Conservation (phyloP, 139 green algal species). For the Picochlorum sp. region DNA sequence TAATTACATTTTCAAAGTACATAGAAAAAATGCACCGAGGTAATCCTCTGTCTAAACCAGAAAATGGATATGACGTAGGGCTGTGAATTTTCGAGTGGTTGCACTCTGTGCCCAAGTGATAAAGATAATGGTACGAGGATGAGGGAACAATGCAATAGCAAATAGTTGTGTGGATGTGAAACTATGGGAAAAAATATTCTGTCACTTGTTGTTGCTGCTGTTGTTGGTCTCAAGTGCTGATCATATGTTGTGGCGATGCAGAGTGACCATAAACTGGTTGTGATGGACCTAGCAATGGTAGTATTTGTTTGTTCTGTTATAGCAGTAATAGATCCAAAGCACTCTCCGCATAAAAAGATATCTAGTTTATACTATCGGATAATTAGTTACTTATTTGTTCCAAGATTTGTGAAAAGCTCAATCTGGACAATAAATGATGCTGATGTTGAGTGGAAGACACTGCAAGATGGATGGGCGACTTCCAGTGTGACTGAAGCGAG, state of each 20-base stretch:
- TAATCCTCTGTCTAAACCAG: too few species aligned
- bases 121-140: too few species aligned
- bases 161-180: too few species aligned
- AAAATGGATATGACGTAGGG: too few species aligned
- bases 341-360: neutral
- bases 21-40: too few species aligned
- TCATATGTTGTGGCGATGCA: neutral
- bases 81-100: too few species aligned
- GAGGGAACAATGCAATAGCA: too few species aligned
- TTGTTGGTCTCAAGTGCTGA: too few species aligned
- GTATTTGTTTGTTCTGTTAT: neutral
- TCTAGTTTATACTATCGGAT: neutral
- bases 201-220: too few species aligned
- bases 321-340: neutral
- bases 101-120: too few species aligned
- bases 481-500: neutral
- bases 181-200: too few species aligned
- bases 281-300: neutral
- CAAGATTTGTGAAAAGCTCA: neutral
- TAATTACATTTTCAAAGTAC: too few species aligned
- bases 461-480: neutral
- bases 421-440: neutral
- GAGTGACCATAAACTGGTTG: neutral
- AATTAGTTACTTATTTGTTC: neutral
- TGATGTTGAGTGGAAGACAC: neutral